A percentile compares a stretch with the other conserved stretches of the same genome.
phyloP scores from a whole-genome alignment of 805 yeast genomes.

The Teunomyces atbi region DNA sequence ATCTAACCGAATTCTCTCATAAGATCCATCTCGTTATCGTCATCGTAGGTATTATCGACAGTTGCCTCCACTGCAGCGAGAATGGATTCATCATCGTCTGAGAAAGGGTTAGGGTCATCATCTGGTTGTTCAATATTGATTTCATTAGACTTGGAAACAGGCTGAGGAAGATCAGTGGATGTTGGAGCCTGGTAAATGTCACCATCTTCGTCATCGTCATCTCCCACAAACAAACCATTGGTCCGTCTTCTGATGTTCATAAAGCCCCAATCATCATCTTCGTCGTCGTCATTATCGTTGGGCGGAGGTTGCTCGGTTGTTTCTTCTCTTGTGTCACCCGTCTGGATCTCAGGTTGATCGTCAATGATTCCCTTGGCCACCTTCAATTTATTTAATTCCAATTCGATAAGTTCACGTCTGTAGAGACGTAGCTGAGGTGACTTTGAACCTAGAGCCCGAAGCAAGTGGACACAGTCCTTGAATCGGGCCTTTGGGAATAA shows the following conservation, averaged over 20 bases:
- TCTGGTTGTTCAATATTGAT: slow-evolving; percentile 5
- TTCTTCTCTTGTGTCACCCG: background rate
- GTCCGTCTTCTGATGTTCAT: slow-evolving; percentile 18
- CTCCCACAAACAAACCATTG: slow-evolving; percentile 15
- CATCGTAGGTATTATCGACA: slow-evolving; percentile 8
- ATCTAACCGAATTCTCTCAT: slow-evolving; percentile 35
- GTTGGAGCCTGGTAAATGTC: slow-evolving; percentile 1
- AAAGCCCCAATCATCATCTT: slow-evolving; percentile 32
- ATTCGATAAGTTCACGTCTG: slow-evolving; percentile 24
- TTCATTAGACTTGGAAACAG: background rate
- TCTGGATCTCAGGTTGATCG: slow-evolving; percentile 2
- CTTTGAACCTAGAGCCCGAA: slow-evolving; percentile 48
- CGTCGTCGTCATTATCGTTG: slow-evolving; percentile 10
- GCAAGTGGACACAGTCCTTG: slow-evolving; percentile 59
- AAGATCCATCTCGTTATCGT: slow-evolving; percentile 31
- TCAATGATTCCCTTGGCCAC: slow-evolving; percentile 11
- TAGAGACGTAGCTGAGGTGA: slow-evolving; percentile 35
- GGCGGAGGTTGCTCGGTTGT: background rate
- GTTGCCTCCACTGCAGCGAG: slow-evolving; percentile 1
- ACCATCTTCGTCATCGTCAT: slow-evolving; percentile 12
- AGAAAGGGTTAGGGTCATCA: slow-evolving; percentile 23
- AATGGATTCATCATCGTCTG: slow-evolving; percentile 23
- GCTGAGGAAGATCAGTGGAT: background rate
- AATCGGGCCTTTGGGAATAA: slow-evolving; percentile 76
- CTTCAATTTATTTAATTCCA: slow-evolving; percentile 23